These are phyloP conservation scores for Grifola frondosa DNA, from an alignment of 1,284 basidiomycete species.

Conservation along the genomic window DNA sequence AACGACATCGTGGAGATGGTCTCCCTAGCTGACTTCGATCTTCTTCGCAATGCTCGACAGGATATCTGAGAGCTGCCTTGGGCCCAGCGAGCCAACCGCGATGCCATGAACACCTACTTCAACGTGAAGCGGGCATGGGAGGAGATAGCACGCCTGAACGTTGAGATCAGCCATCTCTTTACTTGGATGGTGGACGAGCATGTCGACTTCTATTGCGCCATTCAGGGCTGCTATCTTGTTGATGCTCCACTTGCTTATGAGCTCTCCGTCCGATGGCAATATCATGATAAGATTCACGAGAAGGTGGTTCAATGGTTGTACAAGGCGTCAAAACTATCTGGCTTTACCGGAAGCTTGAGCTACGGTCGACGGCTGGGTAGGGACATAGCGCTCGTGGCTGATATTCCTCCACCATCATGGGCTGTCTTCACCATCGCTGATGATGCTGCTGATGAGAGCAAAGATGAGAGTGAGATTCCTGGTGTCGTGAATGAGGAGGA, in stretches of 20 bases:
- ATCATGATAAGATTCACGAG: background rate
- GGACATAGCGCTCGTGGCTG: background rate
- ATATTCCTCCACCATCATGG: background rate
- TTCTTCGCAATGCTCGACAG: conserved; percentile 28
- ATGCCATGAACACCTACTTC: conserved; percentile 28
- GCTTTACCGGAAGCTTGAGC: conserved; percentile 1
- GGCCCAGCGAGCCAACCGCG: conserved; percentile 24
- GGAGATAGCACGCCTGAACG: conserved; percentile 32
- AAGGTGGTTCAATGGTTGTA: background rate
- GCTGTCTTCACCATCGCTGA: background rate
- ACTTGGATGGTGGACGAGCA: conserved; percentile 33
- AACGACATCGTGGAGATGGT: conserved; percentile 29
- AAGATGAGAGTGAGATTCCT: conserved; percentile 2
- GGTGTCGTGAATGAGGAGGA: background rate
- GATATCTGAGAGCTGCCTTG: conserved; percentile 28
- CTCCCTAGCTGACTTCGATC: conserved; percentile 36
- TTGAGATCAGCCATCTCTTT: conserved; percentile 31
- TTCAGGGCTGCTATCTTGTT: background rate
- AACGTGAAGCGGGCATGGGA: conserved; percentile 32
- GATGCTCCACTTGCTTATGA: conserved; percentile 8
- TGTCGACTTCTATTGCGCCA: conserved; percentile 2
- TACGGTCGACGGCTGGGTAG: conserved; percentile 1
- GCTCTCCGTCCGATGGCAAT: conserved; percentile 3
- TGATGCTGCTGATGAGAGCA: too few species aligned
- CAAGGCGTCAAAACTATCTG: background rate